A percentile compares a stretch with the other conserved stretches of the same genome.
Conservation (phyloP, 2,329 filamentous ascomycete species). For the Diaporthe vaccinii region DNA sequence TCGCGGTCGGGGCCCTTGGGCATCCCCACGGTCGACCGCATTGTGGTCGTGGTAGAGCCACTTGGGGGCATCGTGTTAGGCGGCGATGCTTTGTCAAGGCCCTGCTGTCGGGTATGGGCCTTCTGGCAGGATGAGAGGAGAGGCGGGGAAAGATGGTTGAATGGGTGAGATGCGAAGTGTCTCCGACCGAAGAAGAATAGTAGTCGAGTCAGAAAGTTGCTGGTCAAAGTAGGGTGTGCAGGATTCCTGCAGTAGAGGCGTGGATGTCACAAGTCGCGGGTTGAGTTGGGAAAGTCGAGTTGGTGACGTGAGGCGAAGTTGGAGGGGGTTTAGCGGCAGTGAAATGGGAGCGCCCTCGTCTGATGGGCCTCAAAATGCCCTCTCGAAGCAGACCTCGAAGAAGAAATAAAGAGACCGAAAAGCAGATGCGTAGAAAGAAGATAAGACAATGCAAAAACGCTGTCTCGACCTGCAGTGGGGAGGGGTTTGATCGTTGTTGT, state of each 20-base stretch:
- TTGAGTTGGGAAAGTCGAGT: constrained; percentile 9
- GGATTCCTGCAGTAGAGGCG: neutral
- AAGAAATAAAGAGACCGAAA: neutral
- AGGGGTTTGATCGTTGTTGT: constrained; percentile 11
- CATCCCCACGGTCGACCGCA: constrained; percentile 58
- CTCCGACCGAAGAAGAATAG: constrained; percentile 9
- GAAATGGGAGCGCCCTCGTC: neutral
- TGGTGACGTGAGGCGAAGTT: constrained; percentile 24
- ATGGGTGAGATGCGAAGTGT: neutral
- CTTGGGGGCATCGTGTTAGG: constrained; percentile 47
- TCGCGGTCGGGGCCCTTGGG: constrained; percentile 72
- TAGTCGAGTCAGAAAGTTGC: neutral
- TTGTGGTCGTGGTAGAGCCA: constrained; percentile 43
- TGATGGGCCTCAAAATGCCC: constrained; percentile 1
- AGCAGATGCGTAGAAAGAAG: constrained; percentile 4
- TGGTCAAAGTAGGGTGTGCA: neutral
- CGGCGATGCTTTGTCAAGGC: constrained; percentile 23
- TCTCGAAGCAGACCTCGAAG: constrained; percentile 3
- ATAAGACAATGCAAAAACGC: constrained; percentile 29
- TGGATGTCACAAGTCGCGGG: constrained; percentile 14
- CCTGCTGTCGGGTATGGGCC: constrained; percentile 32
- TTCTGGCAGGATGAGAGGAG: constrained; percentile 36
- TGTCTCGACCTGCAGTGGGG: constrained; percentile 6
- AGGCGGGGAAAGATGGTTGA: constrained; percentile 32
- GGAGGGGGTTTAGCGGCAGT: constrained; percentile 6